phyloP scores from a whole-genome alignment of 2,329 filamentous ascomycete genomes.

The Aspergillus brasiliensis region DNA sequence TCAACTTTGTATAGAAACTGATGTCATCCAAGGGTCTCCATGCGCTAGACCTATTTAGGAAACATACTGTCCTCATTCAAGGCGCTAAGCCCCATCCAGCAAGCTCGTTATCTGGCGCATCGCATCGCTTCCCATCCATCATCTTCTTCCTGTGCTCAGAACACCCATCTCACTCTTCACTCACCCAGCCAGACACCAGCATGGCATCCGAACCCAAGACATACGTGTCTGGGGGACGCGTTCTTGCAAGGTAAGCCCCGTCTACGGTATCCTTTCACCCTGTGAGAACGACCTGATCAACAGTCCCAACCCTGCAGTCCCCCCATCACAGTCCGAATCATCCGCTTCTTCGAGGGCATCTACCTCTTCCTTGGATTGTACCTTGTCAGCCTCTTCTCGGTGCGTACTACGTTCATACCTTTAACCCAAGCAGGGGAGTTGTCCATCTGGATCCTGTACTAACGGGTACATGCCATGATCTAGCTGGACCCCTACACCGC shows the following conservation, averaged over 20 bases:
- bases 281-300: neutral
- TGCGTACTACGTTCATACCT: constrained; percentile 29
- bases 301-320: constrained; percentile 35
- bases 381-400: constrained; percentile 51
- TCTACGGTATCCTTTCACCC: neutral
- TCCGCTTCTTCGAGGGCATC: constrained; percentile 43
- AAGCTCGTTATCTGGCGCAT: neutral
- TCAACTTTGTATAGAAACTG: neutral
- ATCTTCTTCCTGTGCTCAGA: neutral
- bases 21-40: neutral
- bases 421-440: neutral
- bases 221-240: constrained; percentile 45
- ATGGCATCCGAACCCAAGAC: constrained; percentile 39
- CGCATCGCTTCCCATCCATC: constrained; percentile 9
- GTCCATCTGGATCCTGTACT: neutral
- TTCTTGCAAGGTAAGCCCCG: constrained; percentile 36
- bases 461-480: neutral
- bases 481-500: constrained; percentile 51
- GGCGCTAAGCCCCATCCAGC: neutral
- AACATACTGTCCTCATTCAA: neutral
- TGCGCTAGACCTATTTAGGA: neutral
- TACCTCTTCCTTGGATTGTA: constrained; percentile 55
- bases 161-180: neutral
- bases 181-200: constrained; percentile 6
- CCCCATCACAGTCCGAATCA: constrained; percentile 47